These are phyloP conservation scores for Linum lewisii DNA, from an alignment of 345 rosid genomes.

Conservation along the genomic window DNA sequence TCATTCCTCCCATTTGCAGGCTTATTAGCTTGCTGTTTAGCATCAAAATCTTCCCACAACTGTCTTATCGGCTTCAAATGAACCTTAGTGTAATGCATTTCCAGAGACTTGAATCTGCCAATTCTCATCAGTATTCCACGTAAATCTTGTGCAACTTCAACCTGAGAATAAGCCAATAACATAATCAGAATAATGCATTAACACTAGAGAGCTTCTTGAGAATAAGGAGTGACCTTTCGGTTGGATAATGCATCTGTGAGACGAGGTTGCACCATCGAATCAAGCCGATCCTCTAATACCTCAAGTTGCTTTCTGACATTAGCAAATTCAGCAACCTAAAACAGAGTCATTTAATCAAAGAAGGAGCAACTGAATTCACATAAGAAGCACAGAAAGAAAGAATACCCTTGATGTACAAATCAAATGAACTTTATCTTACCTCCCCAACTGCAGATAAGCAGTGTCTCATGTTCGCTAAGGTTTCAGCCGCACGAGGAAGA, in stretches of 20 bases:
- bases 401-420: neutral
- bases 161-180: constrained; percentile 30
- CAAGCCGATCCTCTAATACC: constrained; percentile 88
- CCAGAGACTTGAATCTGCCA: constrained; percentile 89
- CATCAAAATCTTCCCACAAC: constrained; percentile 91
- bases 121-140: constrained; percentile 87
- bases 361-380: neutral
- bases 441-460: constrained; percentile 98
- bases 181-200: constrained; percentile 3
- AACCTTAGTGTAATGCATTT: constrained; percentile 79
- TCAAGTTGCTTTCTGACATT: constrained; percentile 90
- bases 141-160: constrained; percentile 88
- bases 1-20: constrained; percentile 51
- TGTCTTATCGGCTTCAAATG: constrained; percentile 72
- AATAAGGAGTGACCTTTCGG: constrained; percentile 50
- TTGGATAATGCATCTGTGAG: constrained; percentile 87
- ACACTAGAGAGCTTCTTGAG: neutral
- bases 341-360: neutral
- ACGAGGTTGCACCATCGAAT: constrained; percentile 94
- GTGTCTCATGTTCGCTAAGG: constrained; percentile 97
- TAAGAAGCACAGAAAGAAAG: neutral
- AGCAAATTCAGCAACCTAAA: constrained; percentile 97
- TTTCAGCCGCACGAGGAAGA: constrained; percentile 97
- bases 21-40: constrained; percentile 51
- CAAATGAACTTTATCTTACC: constrained; percentile 27